Percentiles rank a stretch among this genome's conserved stretches.
These are phyloP conservation scores for Striga hermonthica DNA, from an alignment of 305 asterid genomes.

Conservation along the genomic window DNA sequence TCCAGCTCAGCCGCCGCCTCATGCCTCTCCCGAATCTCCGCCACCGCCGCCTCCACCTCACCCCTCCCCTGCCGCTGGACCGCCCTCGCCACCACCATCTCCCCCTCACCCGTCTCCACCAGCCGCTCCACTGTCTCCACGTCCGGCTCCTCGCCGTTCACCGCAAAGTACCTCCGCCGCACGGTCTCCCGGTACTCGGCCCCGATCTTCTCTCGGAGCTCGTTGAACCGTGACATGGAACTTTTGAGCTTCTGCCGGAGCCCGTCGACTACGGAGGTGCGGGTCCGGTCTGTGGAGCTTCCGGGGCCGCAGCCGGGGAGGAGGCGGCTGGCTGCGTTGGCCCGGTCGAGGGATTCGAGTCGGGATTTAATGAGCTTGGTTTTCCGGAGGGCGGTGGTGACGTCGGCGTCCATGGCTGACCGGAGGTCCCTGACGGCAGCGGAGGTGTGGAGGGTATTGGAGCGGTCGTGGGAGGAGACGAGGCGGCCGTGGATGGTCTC, in stretches of 20 bases:
- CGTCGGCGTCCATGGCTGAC: slow-evolving; percentile 66
- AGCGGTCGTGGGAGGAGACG: slow-evolving; percentile 62
- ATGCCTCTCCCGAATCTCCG: slow-evolving; percentile 56
- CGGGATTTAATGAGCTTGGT: slow-evolving; percentile 57
- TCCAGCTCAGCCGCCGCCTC: slow-evolving; percentile 65
- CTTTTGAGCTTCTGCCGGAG: slow-evolving; percentile 46
- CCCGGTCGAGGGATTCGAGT: slow-evolving; percentile 56
- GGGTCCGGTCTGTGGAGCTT: slow-evolving; percentile 55
- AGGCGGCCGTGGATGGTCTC: slow-evolving; percentile 60
- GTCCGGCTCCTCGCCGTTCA: slow-evolving; percentile 50
- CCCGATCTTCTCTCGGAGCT: slow-evolving; percentile 39
- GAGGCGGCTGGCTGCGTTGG: slow-evolving; percentile 57
- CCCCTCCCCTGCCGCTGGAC: slow-evolving; percentile 62
- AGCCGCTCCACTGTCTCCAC: slow-evolving; percentile 39
- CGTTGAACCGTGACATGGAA: slow-evolving; percentile 43
- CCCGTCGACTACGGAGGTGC: slow-evolving; percentile 51
- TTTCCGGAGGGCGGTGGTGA: slow-evolving; percentile 47
- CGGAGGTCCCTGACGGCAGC: slow-evolving; percentile 67
- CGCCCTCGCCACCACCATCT: slow-evolving; percentile 47
- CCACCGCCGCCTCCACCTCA: slow-evolving; percentile 49
- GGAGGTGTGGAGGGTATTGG: slow-evolving; percentile 85
- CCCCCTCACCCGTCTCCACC: slow-evolving; percentile 54
- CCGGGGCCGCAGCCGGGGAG: slow-evolving; percentile 76
- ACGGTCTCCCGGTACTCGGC: slow-evolving; percentile 51
- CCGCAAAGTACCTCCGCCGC: slow-evolving; percentile 49